These are phyloP conservation scores for Trebouxia gelatinosa DNA, from an alignment of 163 green algal species.

Conservation along the genomic window DNA sequence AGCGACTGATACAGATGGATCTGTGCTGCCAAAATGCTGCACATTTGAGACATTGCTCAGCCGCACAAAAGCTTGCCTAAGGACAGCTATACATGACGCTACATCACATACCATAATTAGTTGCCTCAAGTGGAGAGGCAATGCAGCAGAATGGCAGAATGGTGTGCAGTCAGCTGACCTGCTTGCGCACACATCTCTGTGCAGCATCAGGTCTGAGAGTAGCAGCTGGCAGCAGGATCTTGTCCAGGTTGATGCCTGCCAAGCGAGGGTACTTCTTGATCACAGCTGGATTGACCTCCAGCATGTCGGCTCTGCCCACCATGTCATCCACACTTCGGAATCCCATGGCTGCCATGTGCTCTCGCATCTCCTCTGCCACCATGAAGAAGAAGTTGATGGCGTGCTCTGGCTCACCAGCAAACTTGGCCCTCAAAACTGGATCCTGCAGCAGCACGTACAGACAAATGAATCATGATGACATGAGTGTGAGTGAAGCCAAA, in stretches of 20 bases:
- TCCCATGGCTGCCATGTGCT: conserved; percentile 85
- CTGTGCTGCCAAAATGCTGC: too few relatives aligned
- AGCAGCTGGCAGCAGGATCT: conserved; percentile 80
- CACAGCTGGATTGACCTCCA: conserved; percentile 64
- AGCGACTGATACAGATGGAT: too few relatives aligned
- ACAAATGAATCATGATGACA: too few relatives aligned
- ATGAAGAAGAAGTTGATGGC: conserved; percentile 96
- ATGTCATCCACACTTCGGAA: conserved; percentile 83
- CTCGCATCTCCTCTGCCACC: conserved; percentile 89
- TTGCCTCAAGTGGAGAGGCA: too few relatives aligned
- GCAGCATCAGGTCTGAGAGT: conserved; percentile 75
- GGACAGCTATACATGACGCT: too few relatives aligned
- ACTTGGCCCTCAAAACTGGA: conserved; percentile 92
- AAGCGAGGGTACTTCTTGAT: conserved; percentile 70
- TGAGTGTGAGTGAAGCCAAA: too few relatives aligned
- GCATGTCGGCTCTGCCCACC: conserved; percentile 82
- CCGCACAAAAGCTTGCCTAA: too few relatives aligned
- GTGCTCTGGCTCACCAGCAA: conserved; percentile 86
- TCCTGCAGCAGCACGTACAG: too few relatives aligned
- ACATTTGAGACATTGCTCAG: too few relatives aligned
- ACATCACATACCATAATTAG: too few relatives aligned
- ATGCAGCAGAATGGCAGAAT: too few relatives aligned
- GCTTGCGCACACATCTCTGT: conserved; percentile 65
- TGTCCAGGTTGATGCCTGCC: conserved; percentile 75
- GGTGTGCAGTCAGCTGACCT: conserved; percentile 29